A percentile compares a stretch with the other conserved stretches of the same genome.
Evolutionary conservation across 1,139 yeast genomes (phyloP).

Genomic region (Hyphopichia khmerensis): DNA sequence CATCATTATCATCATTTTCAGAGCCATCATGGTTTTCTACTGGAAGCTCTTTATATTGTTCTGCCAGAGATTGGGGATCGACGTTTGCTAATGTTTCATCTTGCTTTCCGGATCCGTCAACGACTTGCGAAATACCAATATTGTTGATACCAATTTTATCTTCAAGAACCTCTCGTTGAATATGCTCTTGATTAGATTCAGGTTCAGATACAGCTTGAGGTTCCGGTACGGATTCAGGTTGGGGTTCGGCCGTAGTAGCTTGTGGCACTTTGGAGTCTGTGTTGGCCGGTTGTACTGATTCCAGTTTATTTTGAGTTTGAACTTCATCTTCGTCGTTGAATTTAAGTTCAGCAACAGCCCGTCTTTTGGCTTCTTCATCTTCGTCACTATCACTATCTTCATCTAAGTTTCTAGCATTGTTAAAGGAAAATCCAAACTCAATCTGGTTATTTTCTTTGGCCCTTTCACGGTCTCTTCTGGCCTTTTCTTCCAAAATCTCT

Average conservation of each 20-base stretch:
- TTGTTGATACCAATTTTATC: background rate
- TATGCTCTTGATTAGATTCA: background rate
- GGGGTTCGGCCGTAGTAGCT: too few species aligned
- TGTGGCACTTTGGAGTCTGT: too few species aligned
- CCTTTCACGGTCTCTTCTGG: constrained; percentile 17
- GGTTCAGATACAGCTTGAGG: too few species aligned
- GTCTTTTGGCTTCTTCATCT: constrained; percentile 4
- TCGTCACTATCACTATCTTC: constrained; percentile 19
- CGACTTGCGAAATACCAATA: background rate
- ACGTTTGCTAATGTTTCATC: background rate
- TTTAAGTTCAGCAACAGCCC: background rate
- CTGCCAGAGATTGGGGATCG: background rate
- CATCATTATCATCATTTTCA: constrained; percentile 5
- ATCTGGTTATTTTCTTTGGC: constrained; percentile 21
- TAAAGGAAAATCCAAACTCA: constrained; percentile 34
- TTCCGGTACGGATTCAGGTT: too few species aligned
- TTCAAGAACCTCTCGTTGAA: background rate
- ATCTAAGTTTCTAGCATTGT: constrained; percentile 19
- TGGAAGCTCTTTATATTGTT: background rate
- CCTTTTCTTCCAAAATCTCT: constrained; percentile 20
- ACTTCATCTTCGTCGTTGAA: background rate
- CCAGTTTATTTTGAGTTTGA: too few species aligned
- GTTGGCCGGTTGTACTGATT: background rate
- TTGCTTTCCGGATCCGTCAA: background rate
- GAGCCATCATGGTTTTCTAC: background rate